A percentile compares a stretch with the other conserved stretches of the same genome.
Conservation (phyloP, 2,329 filamentous ascomycete species). For the Erysiphe neolycopersici region DNA sequence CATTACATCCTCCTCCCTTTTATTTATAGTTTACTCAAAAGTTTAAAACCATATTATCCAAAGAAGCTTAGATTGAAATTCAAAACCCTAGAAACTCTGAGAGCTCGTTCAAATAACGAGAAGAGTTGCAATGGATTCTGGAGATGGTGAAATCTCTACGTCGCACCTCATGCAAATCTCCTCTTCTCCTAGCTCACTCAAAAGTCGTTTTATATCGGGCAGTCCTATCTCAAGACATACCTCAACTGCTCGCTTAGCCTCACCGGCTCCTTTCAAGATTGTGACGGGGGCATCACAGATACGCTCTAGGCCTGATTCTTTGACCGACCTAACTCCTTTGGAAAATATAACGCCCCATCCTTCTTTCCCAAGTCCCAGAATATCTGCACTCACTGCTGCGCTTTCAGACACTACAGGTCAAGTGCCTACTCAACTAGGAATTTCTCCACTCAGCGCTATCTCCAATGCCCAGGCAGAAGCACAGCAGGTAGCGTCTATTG, state of each 20-base stretch:
- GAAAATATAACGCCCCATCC: slow-evolving; percentile 28
- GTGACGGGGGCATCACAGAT: slow-evolving; percentile 20
- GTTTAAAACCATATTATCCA: too few species aligned
- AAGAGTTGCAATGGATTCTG: slow-evolving; percentile 12
- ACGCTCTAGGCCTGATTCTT: slow-evolving; percentile 15
- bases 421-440: slow-evolving; percentile 43
- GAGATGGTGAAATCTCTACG: slow-evolving; percentile 10
- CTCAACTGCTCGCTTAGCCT: slow-evolving; percentile 32
- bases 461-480: slow-evolving; percentile 28
- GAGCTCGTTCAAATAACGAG: background rate
- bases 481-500: slow-evolving; percentile 15
- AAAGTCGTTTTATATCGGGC: slow-evolving; percentile 10
- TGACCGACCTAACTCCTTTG: slow-evolving; percentile 31
- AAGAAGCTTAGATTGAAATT: too few species aligned
- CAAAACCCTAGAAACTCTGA: too few species aligned
- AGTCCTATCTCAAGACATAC: slow-evolving; percentile 30
- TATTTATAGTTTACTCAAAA: too few species aligned
- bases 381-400: slow-evolving; percentile 74
- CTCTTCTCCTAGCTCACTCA: slow-evolving; percentile 21
- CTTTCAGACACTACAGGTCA: slow-evolving; percentile 43
- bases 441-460: slow-evolving; percentile 27
- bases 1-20: too few species aligned
- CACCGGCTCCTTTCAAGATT: slow-evolving; percentile 21
- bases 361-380: slow-evolving; percentile 46
- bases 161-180: slow-evolving; percentile 16